Evolutionary conservation across 2,329 filamentous ascomycete genomes (phyloP), one percentile per base, ranked within the genome.

Genomic region (Pseudogymnoascus sp.): DNA sequence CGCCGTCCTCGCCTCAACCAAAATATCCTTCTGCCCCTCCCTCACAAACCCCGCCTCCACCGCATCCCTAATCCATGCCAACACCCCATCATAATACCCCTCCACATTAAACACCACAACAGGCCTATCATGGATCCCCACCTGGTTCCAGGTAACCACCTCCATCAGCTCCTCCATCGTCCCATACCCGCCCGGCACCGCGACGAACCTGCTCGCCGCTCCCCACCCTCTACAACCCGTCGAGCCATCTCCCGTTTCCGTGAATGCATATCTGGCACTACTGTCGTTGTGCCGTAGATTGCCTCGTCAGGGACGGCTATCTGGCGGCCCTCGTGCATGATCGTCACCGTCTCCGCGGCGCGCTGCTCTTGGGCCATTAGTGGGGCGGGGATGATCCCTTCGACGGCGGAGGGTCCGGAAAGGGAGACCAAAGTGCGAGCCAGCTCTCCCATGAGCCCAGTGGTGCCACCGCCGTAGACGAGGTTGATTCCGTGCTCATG

Each of bases 121-220:
- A 8, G 88, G 89, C 62, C 82, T 81, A 68, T 80, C 81, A 76
- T 97, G 93, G 66, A 97, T 97, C 1, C 93, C 93, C 61, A 97
- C 78, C 79, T 96, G 93, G 75, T 96, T 96, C 91, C 93, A 97
- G 23, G 90, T 93, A 41, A 85, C 86, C 3, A 89, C 85, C 78
- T 93, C 90, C 74, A 96, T 91, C 73, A 97, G 83, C 81, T 97
- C 93, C 78, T 97, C 93, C 75, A 96, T 83, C 5, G 93, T 97
- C 35, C 93, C 93, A 74, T 92, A 97, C 1, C 93, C 93, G 58
- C 93, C 92, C 62, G 84, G 86, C 65, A 97, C 78, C 37, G 91
- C 91, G 43, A 97, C 86, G 77, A 97, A 97, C 33, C 92, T 92
- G 63, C 87, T 88, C 1, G n/a, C n/a, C n/a, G n/a, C n/a, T 87